Percentiles rank a stretch among this genome's conserved stretches.
These are phyloP conservation scores for Papiliotrema fonsecae DNA, from an alignment of 1,284 basidiomycete species.

Conservation along the genomic window DNA sequence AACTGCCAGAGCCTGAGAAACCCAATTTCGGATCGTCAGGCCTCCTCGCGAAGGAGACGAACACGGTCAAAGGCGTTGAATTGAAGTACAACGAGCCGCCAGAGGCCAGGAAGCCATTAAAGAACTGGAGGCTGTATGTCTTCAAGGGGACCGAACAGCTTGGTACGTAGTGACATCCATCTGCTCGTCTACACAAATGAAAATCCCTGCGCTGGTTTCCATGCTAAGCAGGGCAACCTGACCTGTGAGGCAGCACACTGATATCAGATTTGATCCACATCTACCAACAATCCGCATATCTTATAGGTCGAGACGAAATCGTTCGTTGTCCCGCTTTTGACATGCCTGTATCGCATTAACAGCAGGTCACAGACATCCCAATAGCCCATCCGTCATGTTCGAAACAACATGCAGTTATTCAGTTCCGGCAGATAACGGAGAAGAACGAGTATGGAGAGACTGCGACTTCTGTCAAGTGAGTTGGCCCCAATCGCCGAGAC, in stretches of 20 bases:
- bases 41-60: conserved; percentile 89
- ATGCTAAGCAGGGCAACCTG: background rate
- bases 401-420: conserved; percentile 96
- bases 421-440: conserved; percentile 80
- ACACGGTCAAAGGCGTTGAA: conserved; percentile 79
- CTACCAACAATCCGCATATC: conserved; percentile 86
- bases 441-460: conserved; percentile 82
- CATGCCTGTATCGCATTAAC: background rate
- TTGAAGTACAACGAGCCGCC: conserved; percentile 99
- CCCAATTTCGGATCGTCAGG: conserved; percentile 88
- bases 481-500: conserved; percentile 18
- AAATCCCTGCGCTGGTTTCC: background rate
- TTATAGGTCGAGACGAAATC: conserved; percentile 81
- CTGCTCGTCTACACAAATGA: background rate
- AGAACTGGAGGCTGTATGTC: conserved; percentile 92
- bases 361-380: conserved; percentile 69
- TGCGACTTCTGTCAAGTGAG: conserved; percentile 73
- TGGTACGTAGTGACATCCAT: conserved; percentile 57
- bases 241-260: background rate
- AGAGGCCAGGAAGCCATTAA: conserved; percentile 84
- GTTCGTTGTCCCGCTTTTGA: conserved; percentile 48
- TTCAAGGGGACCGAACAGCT: conserved; percentile 92
- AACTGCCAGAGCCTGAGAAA: conserved; percentile 45
- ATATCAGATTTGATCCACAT: conserved; percentile 77
- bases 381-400: conserved; percentile 95